A percentile compares a stretch with the other conserved stretches of the same genome.
Evolutionary conservation across 2,329 filamentous ascomycete genomes (phyloP).

Genomic region (Huntiella moniliformis): DNA sequence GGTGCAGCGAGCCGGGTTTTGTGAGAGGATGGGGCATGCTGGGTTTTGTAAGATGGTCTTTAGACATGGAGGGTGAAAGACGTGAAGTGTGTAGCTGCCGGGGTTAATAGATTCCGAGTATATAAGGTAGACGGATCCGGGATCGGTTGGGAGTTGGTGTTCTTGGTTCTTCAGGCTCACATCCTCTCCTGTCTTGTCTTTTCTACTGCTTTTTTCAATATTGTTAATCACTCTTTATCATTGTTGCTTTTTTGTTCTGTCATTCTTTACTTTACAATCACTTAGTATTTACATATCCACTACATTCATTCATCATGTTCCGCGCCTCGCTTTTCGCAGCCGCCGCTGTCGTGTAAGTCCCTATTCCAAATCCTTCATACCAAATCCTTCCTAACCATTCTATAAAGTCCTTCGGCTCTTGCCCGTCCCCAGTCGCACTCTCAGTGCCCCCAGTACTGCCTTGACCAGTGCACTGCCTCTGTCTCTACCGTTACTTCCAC

Average conservation of each 20-base stretch:
- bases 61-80: too few species aligned
- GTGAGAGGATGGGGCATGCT: too few species aligned
- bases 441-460: constrained; percentile 8
- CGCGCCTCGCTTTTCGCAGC: constrained; percentile 7
- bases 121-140: too few species aligned
- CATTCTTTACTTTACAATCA: background rate
- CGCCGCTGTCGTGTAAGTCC: constrained; percentile 9
- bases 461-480: constrained; percentile 8
- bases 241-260: background rate
- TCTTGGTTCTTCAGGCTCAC: background rate
- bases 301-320: constrained; percentile 7
- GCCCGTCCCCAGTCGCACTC: constrained; percentile 4
- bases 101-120: too few species aligned
- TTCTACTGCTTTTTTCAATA: background rate
- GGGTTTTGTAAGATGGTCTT: too few species aligned
- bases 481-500: constrained; percentile 8
- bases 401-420: background rate
- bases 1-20: too few species aligned
- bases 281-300: background rate
- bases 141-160: too few species aligned
- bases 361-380: background rate
- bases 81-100: too few species aligned
- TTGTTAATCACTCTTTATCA: background rate
- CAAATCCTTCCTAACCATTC: background rate
- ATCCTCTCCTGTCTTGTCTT: background rate